phyloP scores from a whole-genome alignment of 148 eudicot genomes.

The Cornus suecica region DNA sequence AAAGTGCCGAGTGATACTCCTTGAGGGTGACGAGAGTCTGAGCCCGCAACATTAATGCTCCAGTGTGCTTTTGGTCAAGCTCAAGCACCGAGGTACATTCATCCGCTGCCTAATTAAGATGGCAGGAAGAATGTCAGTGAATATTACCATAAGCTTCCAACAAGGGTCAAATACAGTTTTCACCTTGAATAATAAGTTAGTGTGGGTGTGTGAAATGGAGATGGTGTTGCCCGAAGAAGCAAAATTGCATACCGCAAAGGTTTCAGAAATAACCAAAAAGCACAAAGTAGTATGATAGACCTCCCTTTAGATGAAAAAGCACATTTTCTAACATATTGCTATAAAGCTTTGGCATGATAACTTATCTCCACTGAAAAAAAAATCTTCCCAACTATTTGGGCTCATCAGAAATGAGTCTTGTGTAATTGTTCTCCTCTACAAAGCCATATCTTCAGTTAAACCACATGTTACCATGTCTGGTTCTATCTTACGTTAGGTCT shows the following conservation, averaged over 20 bases:
- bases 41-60: conserved; percentile 93
- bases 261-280: not conserved
- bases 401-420: not conserved
- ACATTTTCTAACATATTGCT: not conserved
- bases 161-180: not conserved
- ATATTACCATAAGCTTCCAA: not conserved
- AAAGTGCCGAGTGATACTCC: conserved; percentile 83
- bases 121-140: conserved; percentile 14
- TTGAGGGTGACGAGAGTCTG: conserved; percentile 89
- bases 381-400: not conserved
- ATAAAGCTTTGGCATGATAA: not conserved
- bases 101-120: conserved; percentile 77
- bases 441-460: not conserved
- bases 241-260: not conserved
- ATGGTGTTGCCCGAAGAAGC: not conserved
- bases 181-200: not conserved
- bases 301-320: not conserved
- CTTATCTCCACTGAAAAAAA: not conserved
- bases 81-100: conserved; percentile 93
- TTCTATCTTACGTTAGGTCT: not conserved
- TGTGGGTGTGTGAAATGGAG: not conserved
- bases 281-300: not conserved
- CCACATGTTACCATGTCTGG: not conserved
- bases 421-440: not conserved
- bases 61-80: conserved; percentile 84